Evolutionary conservation across 2,329 filamentous ascomycete species (phyloP), one percentile per base, ranked within the genome.

Genomic region (Pyrenochaeta sp.): DNA sequence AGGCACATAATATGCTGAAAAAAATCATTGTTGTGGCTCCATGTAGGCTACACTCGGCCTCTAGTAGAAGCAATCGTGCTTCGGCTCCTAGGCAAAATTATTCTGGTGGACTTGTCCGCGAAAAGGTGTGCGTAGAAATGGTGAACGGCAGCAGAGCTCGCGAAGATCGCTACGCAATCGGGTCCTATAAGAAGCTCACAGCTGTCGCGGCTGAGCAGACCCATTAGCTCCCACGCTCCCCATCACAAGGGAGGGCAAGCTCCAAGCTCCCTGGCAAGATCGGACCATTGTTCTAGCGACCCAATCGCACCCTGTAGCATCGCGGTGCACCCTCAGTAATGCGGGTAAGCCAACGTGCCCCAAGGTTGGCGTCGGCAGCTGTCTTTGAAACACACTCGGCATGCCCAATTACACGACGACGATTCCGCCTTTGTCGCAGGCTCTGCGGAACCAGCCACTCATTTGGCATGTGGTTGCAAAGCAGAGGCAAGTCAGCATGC

Each of bases 1-100:
- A 47, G 37, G 61, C 63, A 47, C 53, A 61, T 22, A n/a, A n/a
- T n/a, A 59, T 41, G 21, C 54, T 45, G 48, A 55, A 47, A 27
- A 32, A 43, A 41, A 55, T 49, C 58, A 58, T 61, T 61, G 61
- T 65, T 19, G 34, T 39, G 44, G 24, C 48, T 59, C 50, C 55
- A 58, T 62, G 41, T 43, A 39, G 38, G 32, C 34, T 8, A 15
- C 11, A 15, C 8, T n/a, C n/a, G n/a, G n/a, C n/a, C n/a, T n/a
- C n/a, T n/a, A n/a, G n/a, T n/a, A n/a, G n/a, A n/a, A n/a, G n/a
- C n/a, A n/a, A n/a, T n/a, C n/a, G n/a, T n/a, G n/a, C n/a, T n/a
- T n/a, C n/a, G n/a, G n/a, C n/a, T n/a, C n/a, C n/a, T n/a, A n/a
- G n/a, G n/a, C n/a, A n/a, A n/a, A n/a, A n/a, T n/a, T n/a, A n/a